phyloP scores from a whole-genome alignment of 1,284 basidiomycete species.

The Ustanciosporium gigantosporum region DNA sequence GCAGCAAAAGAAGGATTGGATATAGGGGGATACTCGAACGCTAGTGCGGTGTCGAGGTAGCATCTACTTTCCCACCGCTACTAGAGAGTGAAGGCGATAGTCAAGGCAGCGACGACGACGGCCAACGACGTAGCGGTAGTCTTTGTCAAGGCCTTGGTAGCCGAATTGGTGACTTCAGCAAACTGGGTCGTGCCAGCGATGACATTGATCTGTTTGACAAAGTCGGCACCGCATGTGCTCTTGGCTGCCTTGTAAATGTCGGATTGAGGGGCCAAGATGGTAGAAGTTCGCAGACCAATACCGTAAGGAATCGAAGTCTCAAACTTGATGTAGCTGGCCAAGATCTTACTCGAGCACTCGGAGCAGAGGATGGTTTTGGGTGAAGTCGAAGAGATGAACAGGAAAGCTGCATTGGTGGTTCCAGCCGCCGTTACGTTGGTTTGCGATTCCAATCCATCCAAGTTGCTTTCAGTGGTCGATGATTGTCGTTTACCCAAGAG shows the following conservation, averaged over 20 bases:
- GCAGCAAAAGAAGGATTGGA: no score
- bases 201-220: conserved; percentile 38
- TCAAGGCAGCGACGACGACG: no score
- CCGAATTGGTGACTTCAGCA: conserved; percentile 35
- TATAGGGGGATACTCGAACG: no score
- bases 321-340: conserved; percentile 52
- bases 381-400: conserved; percentile 42
- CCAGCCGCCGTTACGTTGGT: conserved; percentile 4
- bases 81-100: no score
- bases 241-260: conserved; percentile 45
- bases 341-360: conserved; percentile 45
- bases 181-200: conserved; percentile 45
- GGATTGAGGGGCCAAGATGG: conserved; percentile 43
- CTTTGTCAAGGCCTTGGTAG: no score
- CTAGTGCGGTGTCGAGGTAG: no score
- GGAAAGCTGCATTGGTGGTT: conserved; percentile 50
- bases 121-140: no score
- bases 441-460: conserved; percentile 1
- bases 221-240: conserved; percentile 32
- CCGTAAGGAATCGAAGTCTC: conserved; percentile 54
- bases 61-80: no score
- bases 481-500: background rate
- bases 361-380: conserved; percentile 49
- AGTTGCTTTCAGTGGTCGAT: no score
- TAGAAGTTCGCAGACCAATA: conserved; percentile 44